Evolutionary conservation across 495 filamentous ascomycete genomes (phyloP), one percentile per base, ranked within the genome.

Genomic region (Choiromyces venosus): DNA sequence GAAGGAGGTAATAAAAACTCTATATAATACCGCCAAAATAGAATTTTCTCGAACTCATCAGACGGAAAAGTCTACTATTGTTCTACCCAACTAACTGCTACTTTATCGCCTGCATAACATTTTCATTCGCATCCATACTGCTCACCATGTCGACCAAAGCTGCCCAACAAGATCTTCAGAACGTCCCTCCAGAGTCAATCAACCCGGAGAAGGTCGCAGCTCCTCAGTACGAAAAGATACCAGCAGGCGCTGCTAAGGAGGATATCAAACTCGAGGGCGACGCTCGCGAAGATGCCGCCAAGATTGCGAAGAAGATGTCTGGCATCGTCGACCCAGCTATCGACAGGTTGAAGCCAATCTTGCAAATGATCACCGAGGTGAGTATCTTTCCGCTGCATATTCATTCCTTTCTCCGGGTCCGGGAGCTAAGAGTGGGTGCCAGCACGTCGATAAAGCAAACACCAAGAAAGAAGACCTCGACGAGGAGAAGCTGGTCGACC

Each of bases 391-490:
- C 37, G 25, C 18, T 40, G n/a, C 64, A 61, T 71, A 80, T 75
- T 33, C 3, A 39, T 61, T 56, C 38, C 36, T 61, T 52, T 52
- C 18, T 29, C 35, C 25, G 12, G 5, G 56, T 35, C 35, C 68
- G 36, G 61, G 79, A 67, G 78, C 80, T 76, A 81, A 84, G 73
- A 35, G 52, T 65, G 29, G 56, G 38, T 56, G 64, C 52, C 65
- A 95, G 90, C 86, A 88, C 80, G 88, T 97, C 77, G 91, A 95
- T 69, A 85, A 86, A 71, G 94, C 93, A 46, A 91, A 96, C 72
- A 93, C 90, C 10, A 89, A 91, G n/a, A 90, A 92, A 82, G 93
- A 97, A 12, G 92, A 97, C 77, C 88, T 96, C 29, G 93, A 97
- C 82, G 94, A 97, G 79, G 93, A 97, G 76, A 86, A 90, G 74